Percentiles rank a stretch among this genome's conserved stretches.
Conservation (phyloP, 768 basidiomycete genomes). For the Hygrophoropsis aurantiaca region DNA sequence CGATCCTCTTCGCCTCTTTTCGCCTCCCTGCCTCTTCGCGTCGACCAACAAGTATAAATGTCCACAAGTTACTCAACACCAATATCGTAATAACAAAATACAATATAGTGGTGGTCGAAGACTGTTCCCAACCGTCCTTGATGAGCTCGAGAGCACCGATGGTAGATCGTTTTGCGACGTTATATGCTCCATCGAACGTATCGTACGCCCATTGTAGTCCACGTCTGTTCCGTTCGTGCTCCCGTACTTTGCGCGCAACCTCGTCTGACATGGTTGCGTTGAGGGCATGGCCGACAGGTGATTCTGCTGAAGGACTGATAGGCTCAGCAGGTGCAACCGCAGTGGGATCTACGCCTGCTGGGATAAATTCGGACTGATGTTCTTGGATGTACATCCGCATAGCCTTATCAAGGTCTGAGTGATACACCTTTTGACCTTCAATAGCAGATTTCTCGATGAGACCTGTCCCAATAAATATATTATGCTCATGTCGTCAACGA, state of each 20-base stretch:
- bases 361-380: slow-evolving; percentile 87
- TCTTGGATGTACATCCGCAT: slow-evolving; percentile 89
- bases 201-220: slow-evolving; percentile 88
- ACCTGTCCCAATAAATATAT: slow-evolving; percentile 43
- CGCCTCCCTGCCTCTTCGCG: slow-evolving; percentile 44
- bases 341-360: slow-evolving; percentile 70
- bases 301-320: slow-evolving; percentile 24
- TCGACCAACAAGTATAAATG: slow-evolving; percentile 46
- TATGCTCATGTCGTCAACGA: not conserved
- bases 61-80: slow-evolving; percentile 80
- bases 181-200: slow-evolving; percentile 74
- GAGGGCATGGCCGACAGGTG: slow-evolving; percentile 7
- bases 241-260: slow-evolving; percentile 48
- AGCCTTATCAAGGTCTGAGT: slow-evolving; percentile 75
- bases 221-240: slow-evolving; percentile 67
- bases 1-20: slow-evolving; percentile 52
- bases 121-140: slow-evolving; percentile 77
- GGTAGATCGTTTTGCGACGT: slow-evolving; percentile 70
- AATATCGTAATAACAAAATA: slow-evolving; percentile 71
- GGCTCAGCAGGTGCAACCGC: slow-evolving; percentile 49
- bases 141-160: slow-evolving; percentile 75
- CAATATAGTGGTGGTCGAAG: slow-evolving; percentile 67
- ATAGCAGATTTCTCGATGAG: slow-evolving; percentile 91
- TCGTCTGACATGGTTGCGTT: slow-evolving; percentile 6
- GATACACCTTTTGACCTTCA: slow-evolving; percentile 89